These are phyloP conservation scores for Trametes maxima DNA, from an alignment of 768 basidiomycete genomes.

Conservation along the genomic window DNA sequence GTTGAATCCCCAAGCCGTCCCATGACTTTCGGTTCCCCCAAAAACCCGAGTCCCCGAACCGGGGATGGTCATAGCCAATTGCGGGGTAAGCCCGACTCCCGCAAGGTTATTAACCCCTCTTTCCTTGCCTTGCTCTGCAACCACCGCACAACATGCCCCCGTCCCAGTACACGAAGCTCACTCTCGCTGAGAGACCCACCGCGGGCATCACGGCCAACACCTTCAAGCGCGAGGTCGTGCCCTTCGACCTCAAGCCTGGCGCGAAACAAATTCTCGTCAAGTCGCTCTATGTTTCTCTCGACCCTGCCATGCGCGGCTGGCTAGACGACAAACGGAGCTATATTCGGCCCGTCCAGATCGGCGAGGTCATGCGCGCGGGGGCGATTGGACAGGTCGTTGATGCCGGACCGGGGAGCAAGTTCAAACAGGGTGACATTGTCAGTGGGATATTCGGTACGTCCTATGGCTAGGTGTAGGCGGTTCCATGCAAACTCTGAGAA, in stretches of 20 bases:
- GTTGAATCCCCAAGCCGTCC: background rate
- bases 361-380: constrained; percentile 68
- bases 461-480: background rate
- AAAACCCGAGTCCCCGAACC: constrained; percentile 4
- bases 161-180: constrained; percentile 58
- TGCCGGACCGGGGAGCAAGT: constrained; percentile 53
- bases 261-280: constrained; percentile 66
- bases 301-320: constrained; percentile 90
- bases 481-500: background rate
- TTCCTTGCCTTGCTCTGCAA: background rate
- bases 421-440: constrained; percentile 72
- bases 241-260: constrained; percentile 57
- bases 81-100: background rate
- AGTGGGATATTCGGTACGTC: constrained; percentile 59
- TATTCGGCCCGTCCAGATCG: constrained; percentile 55
- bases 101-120: too few relatives aligned
- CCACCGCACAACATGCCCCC: constrained; percentile 8
- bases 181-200: constrained; percentile 74
- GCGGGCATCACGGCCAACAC: constrained; percentile 71
- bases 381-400: constrained; percentile 69
- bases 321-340: constrained; percentile 74
- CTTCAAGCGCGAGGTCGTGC: constrained; percentile 61
- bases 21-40: constrained; percentile 1
- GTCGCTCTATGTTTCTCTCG: constrained; percentile 77
- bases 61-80: background rate